Percentiles rank a stretch among this genome's conserved stretches.
These are phyloP conservation scores for Podospora pseudocomata DNA, from an alignment of 495 filamentous ascomycete genomes.

Conservation along the genomic window DNA sequence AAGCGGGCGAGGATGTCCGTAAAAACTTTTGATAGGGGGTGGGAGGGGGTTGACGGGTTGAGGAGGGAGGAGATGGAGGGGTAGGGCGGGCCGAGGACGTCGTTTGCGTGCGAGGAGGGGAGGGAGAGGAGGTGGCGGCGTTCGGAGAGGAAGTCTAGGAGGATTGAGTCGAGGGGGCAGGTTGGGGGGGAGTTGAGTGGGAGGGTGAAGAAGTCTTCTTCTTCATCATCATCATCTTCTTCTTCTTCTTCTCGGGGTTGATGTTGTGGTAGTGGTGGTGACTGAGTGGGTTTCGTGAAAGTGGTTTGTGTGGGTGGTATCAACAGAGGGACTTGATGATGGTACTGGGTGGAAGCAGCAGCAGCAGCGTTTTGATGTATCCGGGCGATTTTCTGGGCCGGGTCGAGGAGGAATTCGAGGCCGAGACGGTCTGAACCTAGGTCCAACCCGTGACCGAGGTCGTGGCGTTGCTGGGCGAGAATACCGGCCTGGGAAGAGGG, in stretches of 20 bases:
- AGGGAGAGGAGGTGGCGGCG: slow-evolving; percentile 60
- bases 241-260: neutral
- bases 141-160: slow-evolving; percentile 73
- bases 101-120: slow-evolving; percentile 51
- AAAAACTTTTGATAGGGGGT: slow-evolving; percentile 76
- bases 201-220: slow-evolving; percentile 36
- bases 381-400: slow-evolving; percentile 32
- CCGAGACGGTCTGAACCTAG: slow-evolving; percentile 60
- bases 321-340: slow-evolving; percentile 12
- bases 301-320: slow-evolving; percentile 6
- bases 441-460: slow-evolving; percentile 53
- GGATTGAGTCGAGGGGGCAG: slow-evolving; percentile 67
- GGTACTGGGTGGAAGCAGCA: slow-evolving; percentile 42
- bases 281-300: neutral
- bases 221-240: neutral
- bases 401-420: slow-evolving; percentile 64
- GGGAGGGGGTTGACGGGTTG: slow-evolving; percentile 62
- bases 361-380: slow-evolving; percentile 36
- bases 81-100: slow-evolving; percentile 68
- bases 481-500: slow-evolving; percentile 23
- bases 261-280: neutral
- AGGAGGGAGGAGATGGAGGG: slow-evolving; percentile 72
- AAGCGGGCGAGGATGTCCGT: slow-evolving; percentile 76
- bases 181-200: slow-evolving; percentile 60
- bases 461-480: slow-evolving; percentile 52